Conservation (phyloP, 2,329 filamentous ascomycete species). For the Rhynchosporium secalis region DNA sequence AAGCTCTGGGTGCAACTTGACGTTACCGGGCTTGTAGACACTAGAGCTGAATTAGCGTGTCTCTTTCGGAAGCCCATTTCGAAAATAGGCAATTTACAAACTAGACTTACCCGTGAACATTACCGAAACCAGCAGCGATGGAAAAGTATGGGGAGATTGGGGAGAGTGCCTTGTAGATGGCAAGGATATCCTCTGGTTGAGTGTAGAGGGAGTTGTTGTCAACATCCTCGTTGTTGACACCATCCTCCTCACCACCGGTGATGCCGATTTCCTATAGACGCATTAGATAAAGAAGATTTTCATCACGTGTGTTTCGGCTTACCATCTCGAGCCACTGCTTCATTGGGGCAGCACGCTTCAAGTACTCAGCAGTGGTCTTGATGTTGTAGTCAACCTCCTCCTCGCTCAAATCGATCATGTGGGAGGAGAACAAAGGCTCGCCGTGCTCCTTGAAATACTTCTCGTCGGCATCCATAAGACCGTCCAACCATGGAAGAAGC, state of each 20-base stretch:
- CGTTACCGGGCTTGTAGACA: slow-evolving; percentile 98
- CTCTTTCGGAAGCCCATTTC: not conserved
- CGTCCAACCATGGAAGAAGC: slow-evolving; percentile 96
- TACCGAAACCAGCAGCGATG: slow-evolving; percentile 96
- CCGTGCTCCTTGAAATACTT: slow-evolving; percentile 89
- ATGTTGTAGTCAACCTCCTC: slow-evolving; percentile 91
- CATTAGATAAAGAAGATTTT: slow-evolving; percentile 4
- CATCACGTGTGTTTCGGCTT: slow-evolving; percentile 31
- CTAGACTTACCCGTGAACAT: slow-evolving; percentile 69
- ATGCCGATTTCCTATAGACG: slow-evolving; percentile 74
- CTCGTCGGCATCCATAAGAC: slow-evolving; percentile 94
- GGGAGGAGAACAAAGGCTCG: slow-evolving; percentile 90
- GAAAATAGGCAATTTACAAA: not conserved
- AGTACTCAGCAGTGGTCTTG: slow-evolving; percentile 85
- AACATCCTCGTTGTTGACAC: slow-evolving; percentile 97
- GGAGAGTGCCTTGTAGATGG: slow-evolving; percentile 83
- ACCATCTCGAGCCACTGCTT: slow-evolving; percentile 99
- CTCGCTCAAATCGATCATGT: slow-evolving; percentile 99
- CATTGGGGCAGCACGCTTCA: slow-evolving; percentile 92
- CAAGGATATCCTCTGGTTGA: slow-evolving; percentile 92
- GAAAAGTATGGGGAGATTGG: slow-evolving; percentile 95
- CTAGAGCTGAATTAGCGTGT: slow-evolving; percentile 40
- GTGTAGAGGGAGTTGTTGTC: slow-evolving; percentile 98
- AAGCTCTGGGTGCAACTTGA: slow-evolving; percentile 93
- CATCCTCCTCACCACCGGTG: slow-evolving; percentile 96